Evolutionary conservation across 805 yeast genomes (phyloP), one percentile per base, ranked within the genome.

Genomic region (Starmerella tilneyi): DNA sequence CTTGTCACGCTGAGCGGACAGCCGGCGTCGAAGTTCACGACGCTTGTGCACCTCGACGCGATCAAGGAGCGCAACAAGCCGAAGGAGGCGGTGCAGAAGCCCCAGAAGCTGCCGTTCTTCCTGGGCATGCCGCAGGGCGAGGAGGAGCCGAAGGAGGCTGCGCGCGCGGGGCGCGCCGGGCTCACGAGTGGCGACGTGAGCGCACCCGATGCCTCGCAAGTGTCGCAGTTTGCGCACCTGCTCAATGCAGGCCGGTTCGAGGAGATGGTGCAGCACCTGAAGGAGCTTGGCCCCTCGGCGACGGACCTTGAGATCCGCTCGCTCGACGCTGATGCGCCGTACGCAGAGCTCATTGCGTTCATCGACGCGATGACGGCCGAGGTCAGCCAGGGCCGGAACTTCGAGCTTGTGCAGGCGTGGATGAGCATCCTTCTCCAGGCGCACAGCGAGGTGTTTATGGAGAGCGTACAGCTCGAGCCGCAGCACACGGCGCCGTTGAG

Each of bases 51-150:
- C 60, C 65, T 92, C 53, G 97, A 92, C 56, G 74, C 78, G 6
- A 89, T 92, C 55, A 84, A 78, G 58, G 75, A 73, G 60, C 75
- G 98, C 58, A 86, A 85, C 60, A 89, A 84, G 63, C 96, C 98
- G 19, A 78, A 69, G 42, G 96, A 85, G 60, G 81, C 89, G 1
- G 83, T 92, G 27, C 84, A 83, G 68, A 83, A 79, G 53, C 84
- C 95, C 1, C 82, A 81, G 53, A 73, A 77, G 49, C 76, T 84
- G 0, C 82, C 84, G 17, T 92, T 94, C 63, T 94, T 94, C 69
- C 67, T 92, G 48, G 63, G 43, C 46, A 51, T 63, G 4, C 64
- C 65, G 6, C 64, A 59, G 2, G 57, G 54, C 0, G 57, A 53
- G 3, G 49, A 55, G 49, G 20, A 11, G 9, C 7, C 41, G 8